Conservation (phyloP, 345 rosid genomes). For the Pugionium dolabratum region DNA sequence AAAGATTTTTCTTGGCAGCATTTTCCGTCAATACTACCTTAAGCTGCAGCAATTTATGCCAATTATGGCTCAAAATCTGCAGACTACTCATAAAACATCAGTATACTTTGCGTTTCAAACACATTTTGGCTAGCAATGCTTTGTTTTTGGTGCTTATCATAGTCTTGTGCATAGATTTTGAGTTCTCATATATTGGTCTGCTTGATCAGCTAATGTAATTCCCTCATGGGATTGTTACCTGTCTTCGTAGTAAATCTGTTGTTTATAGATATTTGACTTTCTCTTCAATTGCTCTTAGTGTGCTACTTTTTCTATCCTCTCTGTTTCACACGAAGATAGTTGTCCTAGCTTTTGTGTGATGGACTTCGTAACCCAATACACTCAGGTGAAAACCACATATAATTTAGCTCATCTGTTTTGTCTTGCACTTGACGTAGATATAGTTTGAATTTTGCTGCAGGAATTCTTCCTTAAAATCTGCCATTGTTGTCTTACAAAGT, state of each 20-base stretch:
- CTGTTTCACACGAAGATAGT: neutral
- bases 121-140: slow-evolving; percentile 2
- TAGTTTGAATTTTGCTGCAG: neutral
- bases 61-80: neutral
- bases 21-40: no score
- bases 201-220: neutral
- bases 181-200: neutral
- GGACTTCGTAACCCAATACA: neutral
- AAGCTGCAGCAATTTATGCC: no score
- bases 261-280: neutral
- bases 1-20: no score
- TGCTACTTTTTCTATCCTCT: no score
- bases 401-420: neutral
- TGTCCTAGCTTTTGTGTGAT: neutral
- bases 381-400: neutral
- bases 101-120: neutral
- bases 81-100: neutral
- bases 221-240: neutral
- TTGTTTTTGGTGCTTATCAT: neutral
- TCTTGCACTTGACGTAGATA: neutral
- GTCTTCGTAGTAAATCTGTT: neutral
- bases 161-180: neutral
- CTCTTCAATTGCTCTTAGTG: neutral
- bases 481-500: neutral
- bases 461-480: neutral